Evolutionary conservation across 345 rosid species (phyloP), one percentile per base, ranked within the genome.

Genomic region (Sisymbrium irio): DNA sequence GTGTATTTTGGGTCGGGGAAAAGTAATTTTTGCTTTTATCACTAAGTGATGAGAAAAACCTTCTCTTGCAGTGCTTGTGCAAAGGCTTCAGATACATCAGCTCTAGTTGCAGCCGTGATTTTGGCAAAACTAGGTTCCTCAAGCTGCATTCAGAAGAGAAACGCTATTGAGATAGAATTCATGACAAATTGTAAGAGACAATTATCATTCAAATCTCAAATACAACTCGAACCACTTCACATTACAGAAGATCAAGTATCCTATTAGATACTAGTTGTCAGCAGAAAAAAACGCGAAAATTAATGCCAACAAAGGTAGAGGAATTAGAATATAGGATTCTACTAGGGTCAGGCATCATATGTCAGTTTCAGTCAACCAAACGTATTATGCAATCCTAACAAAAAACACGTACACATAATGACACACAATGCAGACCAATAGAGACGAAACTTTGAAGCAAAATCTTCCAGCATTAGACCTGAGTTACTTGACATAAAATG

Each of bases 61-160:
- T 94, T 94, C 65, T 94, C 99, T 67, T 87, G 88, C 82, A 89
- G 66, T 42, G 96, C 97, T 80, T 85, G 96, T 40, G 90, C 83
- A 73, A 94, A 75, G 79, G 83, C 86, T 64, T 84, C 83, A 13
- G 95, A 80, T 51, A 73, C 30, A 69, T 80, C 81, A 51, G 51
- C 79, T 74, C 80, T 78, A 80, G 67, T 50, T 40, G 78, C 76
- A 73, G 61, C 80, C 44, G 8, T 58, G 41, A 40, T 37, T 39
- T 72, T 65, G 19, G 67, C 30, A 0, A 77, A 65, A 66, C 35
- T 78, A 73, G 77, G 41, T 51, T 67, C 75, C 50, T 20, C 75
- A 53, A 36, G 74, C 98, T 93, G 85, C 75, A 82, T 67, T 64
- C 53, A 41, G 22, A 65, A 71, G 42, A 65, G 49, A 64, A 41